Base-by-base conservation (phyloP, 805 yeast genomes). In the Wickerhamomyces ciferrii region DNA sequence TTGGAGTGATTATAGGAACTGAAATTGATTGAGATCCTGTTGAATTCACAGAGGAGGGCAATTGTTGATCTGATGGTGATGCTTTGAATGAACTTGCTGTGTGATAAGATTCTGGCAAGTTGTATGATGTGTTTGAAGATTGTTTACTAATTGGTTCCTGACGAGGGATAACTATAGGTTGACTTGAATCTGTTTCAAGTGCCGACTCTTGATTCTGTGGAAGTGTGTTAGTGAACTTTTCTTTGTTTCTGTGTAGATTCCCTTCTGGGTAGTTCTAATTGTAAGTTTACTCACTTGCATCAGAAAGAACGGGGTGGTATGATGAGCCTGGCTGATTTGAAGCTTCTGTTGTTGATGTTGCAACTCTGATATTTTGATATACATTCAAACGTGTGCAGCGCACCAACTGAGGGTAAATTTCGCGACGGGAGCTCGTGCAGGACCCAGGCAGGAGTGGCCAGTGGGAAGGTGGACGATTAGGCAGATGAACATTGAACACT, bases 111-210 rank as follows among this genome's bases (percentile, higher is more conserved):
- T 59, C 62, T 3, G 62, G 56, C 20, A 47, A 48, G 34, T 51
- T 51, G 6, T 39, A 36, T 3, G 39, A 11, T 15, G 38, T 35
- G 24, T 17, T 35, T 35, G 38, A 19, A 4, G 15, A 13, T 19
- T 35, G 38, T 10, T 8, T 27, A 19, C 24, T 35, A 7, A 35
- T 19, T 18, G 21, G 5, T 19, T 57, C 58, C 32, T 58, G 62
- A 24, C 64, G 61, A 15, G 63, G 63, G 41, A 63, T 60, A 25
- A 60, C 56, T 24, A 62, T 60, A 42, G 66, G 65, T 41, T 58
- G 52, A 43, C 57, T 53, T 38, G 61, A 49, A 42, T 57, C 61
- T 17, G 41, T 48, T 34, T 54, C 57, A 34, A 49, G 48, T 24
- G 37, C 15, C 1, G 41, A 37, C 4, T 45, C 44, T 44, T 50